A percentile compares a stretch with the other conserved stretches of the same genome.
phyloP scores from a whole-genome alignment of 768 basidiomycete species.

The Tricholoma furcatifolium region DNA sequence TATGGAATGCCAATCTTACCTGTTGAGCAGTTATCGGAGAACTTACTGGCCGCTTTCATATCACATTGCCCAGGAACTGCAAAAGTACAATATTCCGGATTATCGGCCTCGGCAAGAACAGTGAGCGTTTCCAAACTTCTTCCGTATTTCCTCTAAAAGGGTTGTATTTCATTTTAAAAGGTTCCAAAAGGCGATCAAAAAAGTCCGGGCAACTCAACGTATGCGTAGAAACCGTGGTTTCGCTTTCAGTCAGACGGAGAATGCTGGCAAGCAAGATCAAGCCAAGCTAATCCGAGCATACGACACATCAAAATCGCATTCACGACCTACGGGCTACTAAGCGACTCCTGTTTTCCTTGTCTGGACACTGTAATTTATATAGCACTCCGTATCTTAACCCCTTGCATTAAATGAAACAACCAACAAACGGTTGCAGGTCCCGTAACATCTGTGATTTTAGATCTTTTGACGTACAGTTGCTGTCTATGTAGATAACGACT shows the following conservation, averaged over 20 bases:
- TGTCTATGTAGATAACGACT: no score
- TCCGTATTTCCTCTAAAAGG: constrained; percentile 3
- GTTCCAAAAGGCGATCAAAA: constrained; percentile 99
- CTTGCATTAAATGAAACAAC: constrained; percentile 11
- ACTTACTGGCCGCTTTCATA: constrained; percentile 92
- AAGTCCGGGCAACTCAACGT: constrained; percentile 96
- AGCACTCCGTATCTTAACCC: constrained; percentile 17
- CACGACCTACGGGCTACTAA: constrained; percentile 76
- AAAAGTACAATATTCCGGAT: constrained; percentile 97
- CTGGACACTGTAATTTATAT: constrained; percentile 40
- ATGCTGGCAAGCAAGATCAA: constrained; percentile 82
- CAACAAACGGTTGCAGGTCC: not conserved
- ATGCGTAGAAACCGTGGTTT: constrained; percentile 97
- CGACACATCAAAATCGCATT: constrained; percentile 76
- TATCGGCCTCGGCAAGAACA: constrained; percentile 98
- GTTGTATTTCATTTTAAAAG: constrained; percentile 37
- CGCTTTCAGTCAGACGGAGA: constrained; percentile 97
- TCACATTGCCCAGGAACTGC: constrained; percentile 98
- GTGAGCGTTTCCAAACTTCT: constrained; percentile 42
- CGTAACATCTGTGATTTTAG: no score
- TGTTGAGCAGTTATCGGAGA: constrained; percentile 69
- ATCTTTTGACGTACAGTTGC: no score
- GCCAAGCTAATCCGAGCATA: constrained; percentile 82
- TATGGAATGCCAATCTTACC: constrained; percentile 10
- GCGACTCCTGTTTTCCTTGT: constrained; percentile 9